Conservation (phyloP, 306 rosid genomes). For the Inga leiocalycina region DNA sequence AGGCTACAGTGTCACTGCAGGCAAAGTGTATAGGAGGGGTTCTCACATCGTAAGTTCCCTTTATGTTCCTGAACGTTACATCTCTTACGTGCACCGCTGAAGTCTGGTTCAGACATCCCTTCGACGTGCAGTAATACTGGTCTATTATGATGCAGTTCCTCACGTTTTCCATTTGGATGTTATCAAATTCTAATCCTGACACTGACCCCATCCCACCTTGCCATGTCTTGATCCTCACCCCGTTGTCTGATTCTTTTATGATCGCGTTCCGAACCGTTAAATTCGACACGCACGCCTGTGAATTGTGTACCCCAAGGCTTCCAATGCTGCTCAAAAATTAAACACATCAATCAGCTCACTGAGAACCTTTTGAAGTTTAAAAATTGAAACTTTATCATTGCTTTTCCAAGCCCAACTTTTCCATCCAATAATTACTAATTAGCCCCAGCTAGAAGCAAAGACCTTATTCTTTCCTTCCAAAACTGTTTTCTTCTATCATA, state of each 20-base stretch:
- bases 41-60: slow-evolving; percentile 90
- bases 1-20: slow-evolving; percentile 81
- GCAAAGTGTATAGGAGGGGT: slow-evolving; percentile 93
- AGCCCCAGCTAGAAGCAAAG: neutral
- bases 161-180: slow-evolving; percentile 89
- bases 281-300: slow-evolving; percentile 91
- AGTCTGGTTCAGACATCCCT: slow-evolving; percentile 76
- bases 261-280: slow-evolving; percentile 64
- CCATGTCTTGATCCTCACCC: slow-evolving; percentile 93
- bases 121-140: slow-evolving; percentile 81
- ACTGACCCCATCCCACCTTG: slow-evolving; percentile 94
- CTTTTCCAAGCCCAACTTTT: neutral
- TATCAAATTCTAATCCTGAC: slow-evolving; percentile 56
- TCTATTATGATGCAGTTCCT: slow-evolving; percentile 80
- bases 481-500: neutral
- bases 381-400: neutral
- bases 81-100: slow-evolving; percentile 78
- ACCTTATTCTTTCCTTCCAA: neutral
- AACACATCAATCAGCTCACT: neutral
- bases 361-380: neutral
- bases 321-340: slow-evolving; percentile 74
- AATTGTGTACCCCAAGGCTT: slow-evolving; percentile 85
- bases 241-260: slow-evolving; percentile 86
- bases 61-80: slow-evolving; percentile 64
- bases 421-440: too few relatives aligned